These are phyloP conservation scores for Colletotrichum cordylinicola DNA, from an alignment of 2,329 filamentous ascomycete genomes.

Conservation along the genomic window DNA sequence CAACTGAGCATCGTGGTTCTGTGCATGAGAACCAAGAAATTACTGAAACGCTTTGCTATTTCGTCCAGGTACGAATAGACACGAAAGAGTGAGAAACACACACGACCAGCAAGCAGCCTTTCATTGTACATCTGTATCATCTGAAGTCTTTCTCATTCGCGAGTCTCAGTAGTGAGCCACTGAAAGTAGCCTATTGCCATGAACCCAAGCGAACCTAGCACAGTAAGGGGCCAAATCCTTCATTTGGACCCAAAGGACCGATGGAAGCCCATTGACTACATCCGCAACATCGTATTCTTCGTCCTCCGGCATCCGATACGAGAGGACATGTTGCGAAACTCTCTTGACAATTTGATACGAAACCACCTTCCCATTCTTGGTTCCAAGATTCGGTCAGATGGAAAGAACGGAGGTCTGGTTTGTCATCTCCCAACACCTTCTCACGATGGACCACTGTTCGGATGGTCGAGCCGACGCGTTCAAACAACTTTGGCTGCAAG, in stretches of 20 bases:
- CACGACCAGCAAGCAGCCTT: neutral
- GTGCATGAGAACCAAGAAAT: neutral
- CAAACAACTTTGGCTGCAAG: neutral
- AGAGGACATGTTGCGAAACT: neutral
- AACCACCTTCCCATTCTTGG: conserved; percentile 24
- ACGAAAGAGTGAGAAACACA: neutral
- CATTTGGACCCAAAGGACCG: conserved; percentile 7
- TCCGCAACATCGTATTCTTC: conserved; percentile 22
- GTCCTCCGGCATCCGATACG: conserved; percentile 16
- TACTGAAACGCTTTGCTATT: neutral
- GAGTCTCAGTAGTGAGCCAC: neutral
- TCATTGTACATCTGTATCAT: neutral
- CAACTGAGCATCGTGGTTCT: neutral
- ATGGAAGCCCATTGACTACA: conserved; percentile 16
- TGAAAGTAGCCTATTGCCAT: neutral
- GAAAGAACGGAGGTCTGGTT: neutral
- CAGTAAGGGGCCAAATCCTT: neutral
- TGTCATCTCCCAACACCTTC: neutral
- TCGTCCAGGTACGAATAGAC: neutral
- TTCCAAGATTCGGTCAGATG: conserved; percentile 6
- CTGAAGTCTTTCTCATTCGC: neutral
- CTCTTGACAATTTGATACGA: conserved; percentile 23
- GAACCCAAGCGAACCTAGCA: neutral
- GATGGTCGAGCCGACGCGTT: conserved; percentile 13
- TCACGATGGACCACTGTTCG: neutral